phyloP scores from a whole-genome alignment of 345 rosid genomes.

The Salix koriyanagi region DNA sequence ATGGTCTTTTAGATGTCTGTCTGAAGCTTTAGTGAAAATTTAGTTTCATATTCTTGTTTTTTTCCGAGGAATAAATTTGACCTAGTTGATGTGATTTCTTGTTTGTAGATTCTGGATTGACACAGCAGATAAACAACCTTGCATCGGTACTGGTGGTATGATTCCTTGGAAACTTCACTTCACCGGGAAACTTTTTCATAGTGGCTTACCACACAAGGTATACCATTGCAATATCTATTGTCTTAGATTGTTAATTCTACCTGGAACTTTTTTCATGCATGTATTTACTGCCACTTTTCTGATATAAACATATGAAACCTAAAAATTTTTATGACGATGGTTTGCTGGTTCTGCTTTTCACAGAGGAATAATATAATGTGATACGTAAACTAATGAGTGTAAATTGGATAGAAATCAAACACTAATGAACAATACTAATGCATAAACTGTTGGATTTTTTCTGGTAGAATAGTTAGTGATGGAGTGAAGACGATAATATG shows the following conservation, averaged over 20 bases:
- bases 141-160: constrained; percentile 98
- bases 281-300: neutral
- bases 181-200: constrained; percentile 91
- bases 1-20: neutral
- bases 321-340: neutral
- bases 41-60: neutral
- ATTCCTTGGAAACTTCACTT: constrained; percentile 93
- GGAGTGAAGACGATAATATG: too few relatives aligned
- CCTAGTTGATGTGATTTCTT: constrained; percentile 8
- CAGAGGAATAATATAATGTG: neutral
- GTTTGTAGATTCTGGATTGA: constrained; percentile 86
- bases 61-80: neutral
- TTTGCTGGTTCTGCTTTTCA: neutral
- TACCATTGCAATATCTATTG: neutral
- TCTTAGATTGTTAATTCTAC: neutral
- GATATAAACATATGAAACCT: neutral
- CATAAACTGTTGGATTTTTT: neutral
- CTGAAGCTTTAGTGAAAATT: neutral
- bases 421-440: neutral
- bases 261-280: neutral
- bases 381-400: neutral
- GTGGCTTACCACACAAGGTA: constrained; percentile 96
- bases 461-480: too few relatives aligned
- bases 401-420: neutral
- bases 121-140: constrained; percentile 97